Percentiles rank a stretch among this genome's conserved stretches.
phyloP scores from a whole-genome alignment of 2,329 filamentous ascomycete genomes.

The Neofusicoccum parvum region DNA sequence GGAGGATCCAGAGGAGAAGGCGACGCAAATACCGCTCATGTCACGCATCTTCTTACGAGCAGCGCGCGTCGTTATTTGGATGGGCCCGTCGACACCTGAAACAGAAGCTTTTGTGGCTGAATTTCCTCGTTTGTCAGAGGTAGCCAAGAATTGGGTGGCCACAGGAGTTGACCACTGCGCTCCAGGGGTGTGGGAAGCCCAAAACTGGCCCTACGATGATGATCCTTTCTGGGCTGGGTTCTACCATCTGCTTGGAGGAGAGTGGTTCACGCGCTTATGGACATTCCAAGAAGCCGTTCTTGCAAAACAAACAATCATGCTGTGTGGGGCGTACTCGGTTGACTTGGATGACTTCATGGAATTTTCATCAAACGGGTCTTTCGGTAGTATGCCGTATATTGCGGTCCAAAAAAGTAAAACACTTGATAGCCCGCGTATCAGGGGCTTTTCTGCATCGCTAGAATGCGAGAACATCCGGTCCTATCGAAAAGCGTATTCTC shows the following conservation, averaged over 20 bases:
- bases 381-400: not conserved
- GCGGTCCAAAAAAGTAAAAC: no score
- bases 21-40: not conserved
- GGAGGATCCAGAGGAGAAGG: constrained; percentile 11
- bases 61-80: not conserved
- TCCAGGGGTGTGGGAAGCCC: not conserved
- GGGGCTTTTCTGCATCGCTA: not conserved
- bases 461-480: fast-evolving
- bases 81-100: not conserved
- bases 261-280: not conserved
- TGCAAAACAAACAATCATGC: not conserved
- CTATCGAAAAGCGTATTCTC: not conserved
- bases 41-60: not conserved
- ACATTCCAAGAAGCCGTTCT: not conserved
- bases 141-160: not conserved
- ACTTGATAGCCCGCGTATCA: fast-evolving
- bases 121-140: not conserved
- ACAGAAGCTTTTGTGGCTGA: not conserved
- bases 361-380: not conserved
- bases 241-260: not conserved
- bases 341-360: not conserved
- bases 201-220: not conserved
- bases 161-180: not conserved
- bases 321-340: not conserved
- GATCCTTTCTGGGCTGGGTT: not conserved